Percentiles rank a stretch among this genome's conserved stretches.
Evolutionary conservation across 2,329 filamentous ascomycete genomes (phyloP).

Genomic region (Bipolaris bicolor): DNA sequence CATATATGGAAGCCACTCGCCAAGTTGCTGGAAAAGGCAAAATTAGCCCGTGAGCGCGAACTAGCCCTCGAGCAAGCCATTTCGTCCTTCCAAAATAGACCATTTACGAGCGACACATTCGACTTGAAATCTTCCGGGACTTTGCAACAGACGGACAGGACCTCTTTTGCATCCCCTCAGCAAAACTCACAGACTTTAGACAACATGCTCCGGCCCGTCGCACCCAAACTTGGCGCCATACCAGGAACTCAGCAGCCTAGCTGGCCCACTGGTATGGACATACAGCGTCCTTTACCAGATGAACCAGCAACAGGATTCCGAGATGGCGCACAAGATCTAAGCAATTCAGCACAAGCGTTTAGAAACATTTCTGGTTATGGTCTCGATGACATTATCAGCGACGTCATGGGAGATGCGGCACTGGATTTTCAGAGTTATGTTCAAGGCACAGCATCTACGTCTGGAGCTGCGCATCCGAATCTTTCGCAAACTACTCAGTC

Average conservation of each 20-base stretch:
- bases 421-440: slow-evolving; percentile 9
- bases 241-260: slow-evolving; percentile 22
- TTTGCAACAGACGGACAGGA: slow-evolving; percentile 17
- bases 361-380: slow-evolving; percentile 29
- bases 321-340: background rate
- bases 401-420: slow-evolving; percentile 34
- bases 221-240: slow-evolving; percentile 37
- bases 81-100: slow-evolving; percentile 32
- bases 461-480: background rate
- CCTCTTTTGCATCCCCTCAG: slow-evolving; percentile 23
- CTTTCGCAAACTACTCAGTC: background rate
- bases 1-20: slow-evolving; percentile 69
- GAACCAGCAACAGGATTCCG: background rate
- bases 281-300: slow-evolving; percentile 5
- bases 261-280: slow-evolving; percentile 24
- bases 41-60: slow-evolving; percentile 60
- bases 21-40: slow-evolving; percentile 66
- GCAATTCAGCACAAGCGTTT: slow-evolving; percentile 25
- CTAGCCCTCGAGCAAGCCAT: slow-evolving; percentile 49
- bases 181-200: slow-evolving; percentile 34
- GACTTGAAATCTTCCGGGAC: slow-evolving; percentile 4
- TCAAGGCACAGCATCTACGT: background rate
- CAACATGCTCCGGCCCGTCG: slow-evolving; percentile 37
- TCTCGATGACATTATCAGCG: slow-evolving; percentile 36
- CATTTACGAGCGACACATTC: slow-evolving; percentile 22